phyloP scores from a whole-genome alignment of 2,329 filamentous ascomycete genomes.

The Fusarium buxicola region DNA sequence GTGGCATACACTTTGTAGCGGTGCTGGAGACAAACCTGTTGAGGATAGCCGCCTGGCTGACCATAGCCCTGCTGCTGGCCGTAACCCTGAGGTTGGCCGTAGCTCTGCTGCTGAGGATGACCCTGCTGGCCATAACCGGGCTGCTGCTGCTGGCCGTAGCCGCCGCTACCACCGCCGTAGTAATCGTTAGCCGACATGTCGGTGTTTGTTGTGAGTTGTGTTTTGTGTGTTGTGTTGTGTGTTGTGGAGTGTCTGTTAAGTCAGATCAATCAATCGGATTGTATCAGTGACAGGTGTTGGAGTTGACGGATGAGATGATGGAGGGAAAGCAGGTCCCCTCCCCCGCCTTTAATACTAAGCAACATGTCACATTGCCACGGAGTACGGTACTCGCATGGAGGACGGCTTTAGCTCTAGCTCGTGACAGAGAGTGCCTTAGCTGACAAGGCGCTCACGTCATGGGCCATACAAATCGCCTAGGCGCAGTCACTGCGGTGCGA shows the following conservation, averaged over 20 bases:
- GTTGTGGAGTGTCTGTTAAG: background rate
- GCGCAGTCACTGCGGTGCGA: constrained; percentile 36
- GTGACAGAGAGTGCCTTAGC: constrained; percentile 34
- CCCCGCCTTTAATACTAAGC: constrained; percentile 38
- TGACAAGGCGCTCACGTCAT: constrained; percentile 35
- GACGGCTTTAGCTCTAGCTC: constrained; percentile 12
- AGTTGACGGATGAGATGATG: constrained; percentile 10
- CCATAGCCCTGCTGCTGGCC: constrained; percentile 36
- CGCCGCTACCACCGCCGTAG: constrained; percentile 50
- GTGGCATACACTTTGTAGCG: no score
- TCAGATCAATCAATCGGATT: constrained; percentile 4
- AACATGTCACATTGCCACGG: background rate
- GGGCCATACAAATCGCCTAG: constrained; percentile 8
- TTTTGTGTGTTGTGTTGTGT: background rate
- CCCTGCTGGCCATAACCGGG: constrained; percentile 33
- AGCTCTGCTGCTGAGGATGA: constrained; percentile 41
- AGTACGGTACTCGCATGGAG: no score
- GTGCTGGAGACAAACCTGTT: constrained; percentile 41
- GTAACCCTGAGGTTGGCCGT: constrained; percentile 27
- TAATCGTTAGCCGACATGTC: constrained; percentile 55
- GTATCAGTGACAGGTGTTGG: background rate
- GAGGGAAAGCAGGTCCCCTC: constrained; percentile 6
- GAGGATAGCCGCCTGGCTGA: constrained; percentile 38
- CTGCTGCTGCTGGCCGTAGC: constrained; percentile 38
- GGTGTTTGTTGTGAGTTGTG: background rate